Conservation (phyloP, 257 asterid genomes). For the Lantana camara region DNA sequence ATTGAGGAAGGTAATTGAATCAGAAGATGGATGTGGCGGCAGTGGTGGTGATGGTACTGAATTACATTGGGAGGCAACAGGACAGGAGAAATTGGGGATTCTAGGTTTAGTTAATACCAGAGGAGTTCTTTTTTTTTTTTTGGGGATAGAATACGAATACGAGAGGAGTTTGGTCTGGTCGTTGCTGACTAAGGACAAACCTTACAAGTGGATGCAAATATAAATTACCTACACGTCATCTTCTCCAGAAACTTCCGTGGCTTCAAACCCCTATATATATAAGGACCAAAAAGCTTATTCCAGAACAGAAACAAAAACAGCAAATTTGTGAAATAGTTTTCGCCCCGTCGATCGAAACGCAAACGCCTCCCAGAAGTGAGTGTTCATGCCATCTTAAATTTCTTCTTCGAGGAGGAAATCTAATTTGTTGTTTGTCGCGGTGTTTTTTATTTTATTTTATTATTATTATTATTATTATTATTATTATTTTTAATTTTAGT, state of each 20-base stretch:
- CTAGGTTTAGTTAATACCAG: background rate
- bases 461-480: too few species aligned
- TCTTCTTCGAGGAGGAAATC: background rate
- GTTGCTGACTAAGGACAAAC: too few species aligned
- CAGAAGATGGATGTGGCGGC: conserved; percentile 23
- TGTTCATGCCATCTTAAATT: background rate
- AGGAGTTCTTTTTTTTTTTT: too few species aligned
- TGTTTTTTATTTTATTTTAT: too few species aligned
- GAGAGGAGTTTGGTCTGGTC: too few species aligned
- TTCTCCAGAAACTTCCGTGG: conserved; percentile 44
- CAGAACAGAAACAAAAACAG: conserved; percentile 3
- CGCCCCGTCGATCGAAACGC: background rate
- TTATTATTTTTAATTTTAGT: too few species aligned
- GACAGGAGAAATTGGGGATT: conserved; percentile 4
- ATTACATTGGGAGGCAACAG: too few species aligned
- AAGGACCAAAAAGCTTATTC: background rate
- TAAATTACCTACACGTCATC: conserved; percentile 21
- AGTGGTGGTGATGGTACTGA: conserved; percentile 14
- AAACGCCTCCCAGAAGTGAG: conserved; percentile 22
- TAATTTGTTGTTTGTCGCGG: background rate
- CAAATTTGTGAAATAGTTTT: background rate
- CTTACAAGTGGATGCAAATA: background rate
- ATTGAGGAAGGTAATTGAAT: conserved; percentile 1
- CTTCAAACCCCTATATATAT: conserved; percentile 5
- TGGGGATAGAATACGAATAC: too few species aligned